Base-by-base conservation (phyloP, 805 yeast species). In the Kazachstania viticola region DNA sequence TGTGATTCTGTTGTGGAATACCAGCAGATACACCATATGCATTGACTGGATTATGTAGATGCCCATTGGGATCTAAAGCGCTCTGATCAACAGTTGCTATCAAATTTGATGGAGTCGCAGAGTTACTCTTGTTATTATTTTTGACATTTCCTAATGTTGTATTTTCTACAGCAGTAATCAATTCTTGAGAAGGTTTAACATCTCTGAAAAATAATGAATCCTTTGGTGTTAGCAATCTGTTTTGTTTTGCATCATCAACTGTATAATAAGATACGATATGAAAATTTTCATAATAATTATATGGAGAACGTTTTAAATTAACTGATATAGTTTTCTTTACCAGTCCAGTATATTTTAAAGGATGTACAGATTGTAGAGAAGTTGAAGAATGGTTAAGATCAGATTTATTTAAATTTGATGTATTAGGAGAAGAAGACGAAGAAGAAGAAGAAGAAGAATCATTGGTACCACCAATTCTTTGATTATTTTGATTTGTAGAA, bases 261-360 rank as follows among this genome's bases (percentile, higher is more conserved):
- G 70, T 62, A 50, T 83, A 87, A 55, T 87, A 87, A 7, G 87
- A 74, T 3, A 87, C 73, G 34, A 87, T 56, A 48, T 88, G 95
- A 29, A 41, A 29, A 19, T 31, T 34, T 21, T 40, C 40, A 23
- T 28, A 28, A 9, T 32, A 36, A 21, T 37, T 37, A 9, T 32
- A 76, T 59, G 4, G 79, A 71, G 35, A 32, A 15, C 45, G 32
- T 16, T 56, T 54, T 12, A 79, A 55, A n/a, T 74, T 67, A 17
- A 83, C 62, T 1, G 84, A 73, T 38, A 84, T 60, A 0, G 96
- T 82, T 54, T 85, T 84, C 54, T 87, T 87, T 37, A 84, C 73
- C 28, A 87, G 63, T 0, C 95, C 95, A 28, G 53, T 48, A 27
- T 45, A 46, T 31, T 46, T 49, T 12, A 35, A 17, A n/a, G 41